Conservation (phyloP, 2,329 filamentous ascomycete genomes). For the Phialemoniopsis sp. region DNA sequence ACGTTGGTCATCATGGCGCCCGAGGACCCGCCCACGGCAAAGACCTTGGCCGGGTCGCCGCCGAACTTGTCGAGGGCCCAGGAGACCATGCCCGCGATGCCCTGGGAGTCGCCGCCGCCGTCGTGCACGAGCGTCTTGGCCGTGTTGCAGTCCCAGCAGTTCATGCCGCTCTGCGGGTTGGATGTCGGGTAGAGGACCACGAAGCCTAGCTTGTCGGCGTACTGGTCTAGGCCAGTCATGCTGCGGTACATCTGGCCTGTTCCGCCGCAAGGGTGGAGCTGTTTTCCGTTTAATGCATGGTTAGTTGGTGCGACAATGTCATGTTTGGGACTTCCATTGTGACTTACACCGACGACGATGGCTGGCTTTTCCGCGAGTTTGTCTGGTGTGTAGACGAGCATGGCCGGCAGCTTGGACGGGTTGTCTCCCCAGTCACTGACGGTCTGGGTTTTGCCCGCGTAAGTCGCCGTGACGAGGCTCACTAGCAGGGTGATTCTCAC, state of each 20-base stretch:
- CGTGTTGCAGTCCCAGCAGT: constrained; percentile 51
- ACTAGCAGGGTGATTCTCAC: no score
- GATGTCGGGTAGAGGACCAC: constrained; percentile 3
- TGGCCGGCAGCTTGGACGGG: constrained; percentile 1
- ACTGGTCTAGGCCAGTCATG: background rate
- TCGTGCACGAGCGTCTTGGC: constrained; percentile 39
- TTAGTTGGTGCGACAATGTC: no score
- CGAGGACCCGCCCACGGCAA: constrained; percentile 36
- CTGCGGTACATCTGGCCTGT: constrained; percentile 1
- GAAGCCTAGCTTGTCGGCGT: constrained; percentile 3
- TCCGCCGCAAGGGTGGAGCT: constrained; percentile 1
- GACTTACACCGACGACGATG: constrained; percentile 5
- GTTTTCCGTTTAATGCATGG: background rate
- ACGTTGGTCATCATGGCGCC: constrained; percentile 34
- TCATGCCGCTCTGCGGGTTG: constrained; percentile 11
- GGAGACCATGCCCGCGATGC: constrained; percentile 47
- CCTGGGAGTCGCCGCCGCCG: constrained; percentile 42
- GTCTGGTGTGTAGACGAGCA: constrained; percentile 5
- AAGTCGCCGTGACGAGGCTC: no score
- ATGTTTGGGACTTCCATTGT: background rate
- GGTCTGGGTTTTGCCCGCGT: no score
- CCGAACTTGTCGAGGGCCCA: constrained; percentile 42
- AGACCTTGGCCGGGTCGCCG: constrained; percentile 39
- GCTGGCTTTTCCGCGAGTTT: constrained; percentile 4
- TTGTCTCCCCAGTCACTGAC: constrained; percentile 6